Evolutionary conservation across 495 filamentous ascomycete species (phyloP), one percentile per base, ranked within the genome.

Genomic region (Annulohypoxylon moriforme): DNA sequence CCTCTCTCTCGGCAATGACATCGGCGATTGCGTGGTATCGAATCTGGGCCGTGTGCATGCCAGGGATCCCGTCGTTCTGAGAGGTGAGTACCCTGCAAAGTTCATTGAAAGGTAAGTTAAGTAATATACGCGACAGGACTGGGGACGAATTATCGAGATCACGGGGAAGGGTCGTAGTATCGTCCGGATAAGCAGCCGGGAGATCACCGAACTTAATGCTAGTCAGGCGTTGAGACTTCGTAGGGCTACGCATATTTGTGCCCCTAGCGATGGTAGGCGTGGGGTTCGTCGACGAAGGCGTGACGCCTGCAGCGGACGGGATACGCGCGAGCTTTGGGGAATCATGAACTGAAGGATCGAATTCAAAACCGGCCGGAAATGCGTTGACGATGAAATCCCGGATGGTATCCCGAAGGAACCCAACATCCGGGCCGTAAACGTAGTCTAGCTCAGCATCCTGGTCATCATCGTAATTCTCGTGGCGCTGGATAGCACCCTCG

Each of bases 191-290:
- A 9, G 85, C 78, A 0, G 82, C 73, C 10, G 86, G 81, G 7
- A 87, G 76, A 64, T 93, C 89, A 9, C 90, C 90, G 69, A 93
- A 93, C 67, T 86, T 85, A 73, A 93, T 91, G 52, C 79, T 78
- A 58, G 86, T 87, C 5, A 91, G 76, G 0, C 86, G 83, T 1
- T 1, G 76, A 69, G 44, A 77, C 65, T 69, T 80, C 71, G 49
- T 44, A 67, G 22, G 60, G 31, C 56, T 77, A 53, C 71, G 76
- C 29, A 71, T 69, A 18, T 70, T 75, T 3, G 75, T 76, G 47
- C 82, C 80, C 66, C 80, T 73, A 11, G 75, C 78, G 60, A 83
- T 81, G 16, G 76, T 46, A 10, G 76, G 75, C 11, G 71, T 44
- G 33, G 67, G 8, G 33, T 64, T 22, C 46, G 49, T 13, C 9